A percentile compares a stretch with the other conserved stretches of the same genome.
Conservation (phyloP, 805 yeast genomes). For the Lipomyces sp. region DNA sequence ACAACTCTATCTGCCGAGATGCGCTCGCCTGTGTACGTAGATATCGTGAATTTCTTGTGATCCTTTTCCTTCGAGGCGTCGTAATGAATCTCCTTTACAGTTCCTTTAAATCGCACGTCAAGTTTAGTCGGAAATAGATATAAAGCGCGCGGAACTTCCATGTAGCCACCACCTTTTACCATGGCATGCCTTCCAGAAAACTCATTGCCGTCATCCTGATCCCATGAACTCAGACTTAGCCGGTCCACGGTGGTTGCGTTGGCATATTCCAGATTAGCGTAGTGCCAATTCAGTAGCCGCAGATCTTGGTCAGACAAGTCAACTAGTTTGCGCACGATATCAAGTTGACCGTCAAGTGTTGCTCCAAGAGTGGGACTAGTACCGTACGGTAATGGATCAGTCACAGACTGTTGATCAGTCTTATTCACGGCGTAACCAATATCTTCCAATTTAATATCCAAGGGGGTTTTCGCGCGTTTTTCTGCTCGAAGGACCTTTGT, state of each 20-base stretch:
- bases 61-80: constrained; percentile 33
- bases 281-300: constrained; percentile 42
- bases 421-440: constrained; percentile 24
- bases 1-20: constrained; percentile 42
- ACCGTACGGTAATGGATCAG: constrained; percentile 39
- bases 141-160: constrained; percentile 39
- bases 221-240: constrained; percentile 42
- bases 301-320: constrained; percentile 39
- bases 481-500: not conserved
- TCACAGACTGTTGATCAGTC: constrained; percentile 19
- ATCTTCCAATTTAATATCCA: constrained; percentile 15
- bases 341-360: constrained; percentile 38
- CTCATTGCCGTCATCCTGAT: constrained; percentile 43
- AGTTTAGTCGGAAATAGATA: constrained; percentile 40
- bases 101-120: constrained; percentile 42
- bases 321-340: constrained; percentile 35
- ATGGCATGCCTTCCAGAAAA: constrained; percentile 43
- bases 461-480: constrained; percentile 7
- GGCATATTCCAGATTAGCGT: constrained; percentile 42
- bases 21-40: constrained; percentile 42
- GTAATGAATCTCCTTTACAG: constrained; percentile 41
- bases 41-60: constrained; percentile 24
- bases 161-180: constrained; percentile 39
- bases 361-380: constrained; percentile 39
- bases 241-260: constrained; percentile 38